phyloP scores from a whole-genome alignment of 2,329 filamentous ascomycete genomes.

The Colletotrichum chrysophilum region DNA sequence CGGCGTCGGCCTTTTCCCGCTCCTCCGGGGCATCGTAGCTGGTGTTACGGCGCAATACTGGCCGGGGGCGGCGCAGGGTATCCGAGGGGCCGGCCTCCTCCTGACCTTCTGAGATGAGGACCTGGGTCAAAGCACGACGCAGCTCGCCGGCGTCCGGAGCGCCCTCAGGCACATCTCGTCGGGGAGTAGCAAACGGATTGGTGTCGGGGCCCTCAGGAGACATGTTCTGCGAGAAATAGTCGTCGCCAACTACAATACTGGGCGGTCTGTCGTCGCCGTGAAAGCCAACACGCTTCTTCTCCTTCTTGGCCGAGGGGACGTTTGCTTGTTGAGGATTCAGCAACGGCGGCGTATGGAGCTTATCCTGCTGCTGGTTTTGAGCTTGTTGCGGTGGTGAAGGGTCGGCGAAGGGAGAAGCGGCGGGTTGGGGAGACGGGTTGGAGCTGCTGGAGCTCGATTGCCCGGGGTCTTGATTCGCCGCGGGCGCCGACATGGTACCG shows the following conservation, averaged over 20 bases:
- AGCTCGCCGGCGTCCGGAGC: conserved; percentile 44
- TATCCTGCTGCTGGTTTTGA: not conserved
- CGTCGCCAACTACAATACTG: conserved; percentile 29
- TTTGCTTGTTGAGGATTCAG: not conserved
- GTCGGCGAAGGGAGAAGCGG: not conserved
- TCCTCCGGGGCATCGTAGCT: conserved; percentile 47
- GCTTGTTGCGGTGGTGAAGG: not conserved
- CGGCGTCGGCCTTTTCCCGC: conserved; percentile 42
- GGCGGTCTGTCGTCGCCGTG: conserved; percentile 28
- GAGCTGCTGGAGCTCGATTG: conserved; percentile 2
- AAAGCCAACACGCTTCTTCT: conserved; percentile 46
- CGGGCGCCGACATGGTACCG: conserved; percentile 4
- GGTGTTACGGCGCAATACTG: conserved; percentile 46
- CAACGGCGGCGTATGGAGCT: conserved; percentile 6
- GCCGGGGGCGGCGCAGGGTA: conserved; percentile 32
- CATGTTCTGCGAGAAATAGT: conserved; percentile 16
- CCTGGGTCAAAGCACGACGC: conserved; percentile 41
- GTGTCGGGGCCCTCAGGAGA: conserved; percentile 4
- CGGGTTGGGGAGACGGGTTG: not conserved
- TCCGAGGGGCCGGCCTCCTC: conserved; percentile 12
- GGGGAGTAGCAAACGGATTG: conserved; percentile 16
- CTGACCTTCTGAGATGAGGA: conserved; percentile 36
- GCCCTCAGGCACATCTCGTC: conserved; percentile 29
- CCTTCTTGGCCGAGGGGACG: conserved; percentile 27
- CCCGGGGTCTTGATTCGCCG: not conserved